These are phyloP conservation scores for Scleroderma citrinum DNA, from an alignment of 768 basidiomycete species.

Conservation along the genomic window DNA sequence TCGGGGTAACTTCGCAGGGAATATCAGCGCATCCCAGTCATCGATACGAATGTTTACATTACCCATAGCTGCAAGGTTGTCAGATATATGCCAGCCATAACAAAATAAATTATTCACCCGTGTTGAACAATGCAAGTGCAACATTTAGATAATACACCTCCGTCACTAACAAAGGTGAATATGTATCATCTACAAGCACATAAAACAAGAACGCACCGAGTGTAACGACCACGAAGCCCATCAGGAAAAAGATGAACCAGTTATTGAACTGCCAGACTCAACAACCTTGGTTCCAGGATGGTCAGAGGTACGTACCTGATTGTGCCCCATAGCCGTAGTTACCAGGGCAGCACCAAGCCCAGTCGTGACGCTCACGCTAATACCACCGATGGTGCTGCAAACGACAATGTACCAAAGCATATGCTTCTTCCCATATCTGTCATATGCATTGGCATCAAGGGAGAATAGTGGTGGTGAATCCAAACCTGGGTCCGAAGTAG, in stretches of 20 bases:
- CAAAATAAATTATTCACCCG: constrained; percentile 42
- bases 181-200: neutral
- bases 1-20: constrained; percentile 62
- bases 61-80: constrained; percentile 55
- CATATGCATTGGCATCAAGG: neutral
- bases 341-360: constrained; percentile 92
- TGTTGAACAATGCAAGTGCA: constrained; percentile 93
- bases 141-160: constrained; percentile 96
- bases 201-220: constrained; percentile 47
- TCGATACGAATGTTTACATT: constrained; percentile 19
- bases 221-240: constrained; percentile 79
- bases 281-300: neutral
- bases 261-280: constrained; percentile 63
- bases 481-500: constrained; percentile 74
- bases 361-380: constrained; percentile 90
- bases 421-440: constrained; percentile 78
- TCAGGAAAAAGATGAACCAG: constrained; percentile 88
- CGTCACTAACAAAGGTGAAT: constrained; percentile 44
- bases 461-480: constrained; percentile 4
- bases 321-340: constrained; percentile 65
- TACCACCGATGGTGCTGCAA: constrained; percentile 95
- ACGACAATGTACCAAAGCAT: constrained; percentile 96
- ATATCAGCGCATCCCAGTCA: constrained; percentile 9
- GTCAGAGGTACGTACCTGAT: constrained; percentile 50
- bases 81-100: constrained; percentile 1